phyloP scores from a whole-genome alignment of 306 rosid genomes.

The Adenanthera pavonina region DNA sequence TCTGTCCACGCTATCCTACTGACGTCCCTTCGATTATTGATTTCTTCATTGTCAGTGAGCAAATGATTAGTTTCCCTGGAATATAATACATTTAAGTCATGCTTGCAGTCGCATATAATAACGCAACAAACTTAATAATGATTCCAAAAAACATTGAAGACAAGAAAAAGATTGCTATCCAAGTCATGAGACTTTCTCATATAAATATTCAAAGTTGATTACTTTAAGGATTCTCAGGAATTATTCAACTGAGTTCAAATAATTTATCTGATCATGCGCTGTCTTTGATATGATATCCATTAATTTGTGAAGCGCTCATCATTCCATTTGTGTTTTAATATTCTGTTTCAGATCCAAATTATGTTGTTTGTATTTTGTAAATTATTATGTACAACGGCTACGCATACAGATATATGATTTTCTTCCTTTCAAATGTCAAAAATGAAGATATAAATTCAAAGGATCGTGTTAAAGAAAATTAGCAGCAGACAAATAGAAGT shows the following conservation, averaged over 20 bases:
- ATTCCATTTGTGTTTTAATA: not conserved
- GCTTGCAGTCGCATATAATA: not conserved
- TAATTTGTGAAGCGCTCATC: not conserved
- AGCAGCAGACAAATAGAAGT: not conserved
- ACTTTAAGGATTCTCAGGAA: not conserved
- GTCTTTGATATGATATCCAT: not conserved
- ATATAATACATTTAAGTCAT: not conserved
- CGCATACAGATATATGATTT: no score
- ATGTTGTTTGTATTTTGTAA: not conserved
- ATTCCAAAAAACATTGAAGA: not conserved
- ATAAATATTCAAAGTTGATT: not conserved
- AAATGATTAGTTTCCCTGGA: not conserved
- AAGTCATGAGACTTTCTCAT: not conserved
- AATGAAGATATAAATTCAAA: not conserved
- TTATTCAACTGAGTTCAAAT: not conserved
- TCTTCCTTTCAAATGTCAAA: not conserved
- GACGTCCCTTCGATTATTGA: not conserved
- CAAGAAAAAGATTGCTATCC: not conserved
- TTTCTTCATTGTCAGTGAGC: conserved; percentile 6
- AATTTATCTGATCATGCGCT: not conserved
- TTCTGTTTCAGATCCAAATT: not conserved
- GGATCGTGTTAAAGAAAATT: not conserved
- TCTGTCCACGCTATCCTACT: no score
- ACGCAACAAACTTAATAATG: not conserved
- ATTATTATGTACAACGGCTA: no score